Evolutionary conservation across 495 filamentous ascomycete genomes (phyloP).

Genomic region (Tuber indicum): DNA sequence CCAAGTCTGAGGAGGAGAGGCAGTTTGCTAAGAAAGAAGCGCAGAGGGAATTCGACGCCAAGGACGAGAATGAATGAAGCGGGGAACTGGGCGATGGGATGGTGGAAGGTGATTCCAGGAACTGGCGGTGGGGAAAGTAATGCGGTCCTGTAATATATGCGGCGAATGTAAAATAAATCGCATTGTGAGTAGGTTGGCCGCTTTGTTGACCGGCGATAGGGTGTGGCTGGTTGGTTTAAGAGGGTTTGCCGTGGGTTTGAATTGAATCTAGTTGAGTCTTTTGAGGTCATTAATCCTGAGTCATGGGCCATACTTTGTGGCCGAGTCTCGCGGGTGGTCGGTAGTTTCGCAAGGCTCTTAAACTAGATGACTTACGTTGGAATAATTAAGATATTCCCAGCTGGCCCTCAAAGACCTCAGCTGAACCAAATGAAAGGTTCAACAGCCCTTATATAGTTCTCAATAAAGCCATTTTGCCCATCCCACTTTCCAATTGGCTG

Average conservation of each 20-base stretch:
- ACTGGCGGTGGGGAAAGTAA: background rate
- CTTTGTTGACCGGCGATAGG: background rate
- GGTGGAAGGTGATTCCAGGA: constrained; percentile 14
- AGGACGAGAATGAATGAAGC: constrained; percentile 48
- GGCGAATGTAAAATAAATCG: background rate
- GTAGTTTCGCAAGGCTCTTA: background rate
- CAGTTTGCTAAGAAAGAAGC: constrained; percentile 47
- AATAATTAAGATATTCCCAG: background rate
- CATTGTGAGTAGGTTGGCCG: background rate
- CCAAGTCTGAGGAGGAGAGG: constrained; percentile 43
- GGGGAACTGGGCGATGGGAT: constrained; percentile 36
- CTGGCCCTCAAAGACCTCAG: background rate
- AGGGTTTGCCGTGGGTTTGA: background rate
- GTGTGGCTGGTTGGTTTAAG: background rate
- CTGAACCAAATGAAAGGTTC: background rate
- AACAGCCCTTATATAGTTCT: too few species aligned
- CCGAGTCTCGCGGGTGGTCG: background rate
- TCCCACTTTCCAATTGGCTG: too few species aligned
- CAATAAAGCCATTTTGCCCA: too few species aligned
- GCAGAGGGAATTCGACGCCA: constrained; percentile 51
- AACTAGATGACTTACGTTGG: background rate
- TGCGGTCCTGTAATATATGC: background rate
- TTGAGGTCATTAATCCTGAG: background rate
- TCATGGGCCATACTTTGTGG: background rate
- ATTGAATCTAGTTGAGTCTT: background rate